Conservation (phyloP, 2,329 filamentous ascomycete genomes). For the Chaetomiaceae sp. region DNA sequence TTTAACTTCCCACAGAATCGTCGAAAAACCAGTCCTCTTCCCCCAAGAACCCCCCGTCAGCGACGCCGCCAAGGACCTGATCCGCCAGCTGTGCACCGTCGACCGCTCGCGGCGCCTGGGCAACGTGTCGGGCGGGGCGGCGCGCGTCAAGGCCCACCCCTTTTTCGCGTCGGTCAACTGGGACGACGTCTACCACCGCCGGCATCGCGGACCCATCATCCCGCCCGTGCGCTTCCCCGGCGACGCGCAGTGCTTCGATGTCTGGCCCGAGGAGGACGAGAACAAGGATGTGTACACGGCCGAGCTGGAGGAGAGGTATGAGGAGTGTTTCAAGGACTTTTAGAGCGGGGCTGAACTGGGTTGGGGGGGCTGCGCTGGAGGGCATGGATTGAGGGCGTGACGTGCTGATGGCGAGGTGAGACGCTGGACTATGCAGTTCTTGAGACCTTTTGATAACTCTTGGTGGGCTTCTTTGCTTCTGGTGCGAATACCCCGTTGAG, state of each 20-base stretch:
- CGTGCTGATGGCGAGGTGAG: background rate
- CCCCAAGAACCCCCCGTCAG: slow-evolving; percentile 62
- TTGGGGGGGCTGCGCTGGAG: too few species aligned
- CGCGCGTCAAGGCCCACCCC: slow-evolving; percentile 65
- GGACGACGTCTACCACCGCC: slow-evolving; percentile 62
- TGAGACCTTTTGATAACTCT: too few species aligned
- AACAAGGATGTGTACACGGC: slow-evolving; percentile 60
- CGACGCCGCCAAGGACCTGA: slow-evolving; percentile 64
- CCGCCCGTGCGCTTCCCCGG: slow-evolving; percentile 67
- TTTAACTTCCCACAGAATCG: slow-evolving; percentile 49
- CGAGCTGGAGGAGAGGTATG: slow-evolving; percentile 63
- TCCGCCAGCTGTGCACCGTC: slow-evolving; percentile 68
- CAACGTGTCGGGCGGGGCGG: slow-evolving; percentile 69
- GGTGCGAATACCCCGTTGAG: slow-evolving; percentile 8
- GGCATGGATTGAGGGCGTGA: background rate
- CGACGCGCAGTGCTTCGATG: slow-evolving; percentile 75
- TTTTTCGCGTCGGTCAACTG: slow-evolving; percentile 71
- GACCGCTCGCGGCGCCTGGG: slow-evolving; percentile 72
- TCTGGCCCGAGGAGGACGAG: slow-evolving; percentile 71
- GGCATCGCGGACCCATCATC: slow-evolving; percentile 63
- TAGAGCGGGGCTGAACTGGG: slow-evolving; percentile 28
- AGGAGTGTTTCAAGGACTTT: slow-evolving; percentile 66
- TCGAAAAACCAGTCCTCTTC: slow-evolving; percentile 70
- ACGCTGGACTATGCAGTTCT: background rate
- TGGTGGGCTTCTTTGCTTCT: background rate